Conservation (phyloP, 495 filamentous ascomycete species). For the Lichenothelia convexa region DNA sequence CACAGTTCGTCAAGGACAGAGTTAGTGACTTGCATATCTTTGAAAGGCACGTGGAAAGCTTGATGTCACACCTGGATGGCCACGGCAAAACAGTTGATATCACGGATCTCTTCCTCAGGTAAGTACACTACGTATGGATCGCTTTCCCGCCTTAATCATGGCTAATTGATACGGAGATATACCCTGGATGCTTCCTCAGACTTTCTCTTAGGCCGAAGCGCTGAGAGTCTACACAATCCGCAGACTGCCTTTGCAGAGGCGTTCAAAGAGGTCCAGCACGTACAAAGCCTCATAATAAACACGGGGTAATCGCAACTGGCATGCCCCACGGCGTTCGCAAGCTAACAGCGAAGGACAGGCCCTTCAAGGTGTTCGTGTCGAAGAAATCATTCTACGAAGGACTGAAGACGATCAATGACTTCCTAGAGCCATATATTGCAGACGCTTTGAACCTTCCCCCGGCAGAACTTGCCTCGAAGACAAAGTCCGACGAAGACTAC, state of each 20-base stretch:
- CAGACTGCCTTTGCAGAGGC: slow-evolving; percentile 31
- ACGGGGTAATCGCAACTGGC: too few species aligned
- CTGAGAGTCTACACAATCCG: slow-evolving; percentile 33
- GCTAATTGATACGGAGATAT: slow-evolving; percentile 6
- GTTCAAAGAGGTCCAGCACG: slow-evolving; percentile 34
- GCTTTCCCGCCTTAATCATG: neutral
- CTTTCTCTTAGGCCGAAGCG: slow-evolving; percentile 35
- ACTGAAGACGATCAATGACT: slow-evolving; percentile 29
- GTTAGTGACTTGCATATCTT: slow-evolving; percentile 32
- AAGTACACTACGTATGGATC: neutral
- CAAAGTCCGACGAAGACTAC: slow-evolving; percentile 22
- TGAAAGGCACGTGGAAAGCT: slow-evolving; percentile 26
- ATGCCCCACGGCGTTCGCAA: too few species aligned
- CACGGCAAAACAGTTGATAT: slow-evolving; percentile 29
- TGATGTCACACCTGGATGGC: slow-evolving; percentile 24
- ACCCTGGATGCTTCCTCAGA: slow-evolving; percentile 42
- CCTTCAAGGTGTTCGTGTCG: slow-evolving; percentile 26
- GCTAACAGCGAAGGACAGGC: slow-evolving; percentile 14
- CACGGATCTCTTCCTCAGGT: slow-evolving; percentile 32
- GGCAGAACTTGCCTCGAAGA: slow-evolving; percentile 31
- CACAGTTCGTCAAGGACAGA: slow-evolving; percentile 38
- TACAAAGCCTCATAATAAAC: slow-evolving; percentile 29
- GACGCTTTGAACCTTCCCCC: slow-evolving; percentile 28
- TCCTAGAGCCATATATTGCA: slow-evolving; percentile 35
- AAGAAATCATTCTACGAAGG: slow-evolving; percentile 23